phyloP scores from a whole-genome alignment of 2,329 filamentous ascomycete species.

The Tolypocladium ophioglossoides region DNA sequence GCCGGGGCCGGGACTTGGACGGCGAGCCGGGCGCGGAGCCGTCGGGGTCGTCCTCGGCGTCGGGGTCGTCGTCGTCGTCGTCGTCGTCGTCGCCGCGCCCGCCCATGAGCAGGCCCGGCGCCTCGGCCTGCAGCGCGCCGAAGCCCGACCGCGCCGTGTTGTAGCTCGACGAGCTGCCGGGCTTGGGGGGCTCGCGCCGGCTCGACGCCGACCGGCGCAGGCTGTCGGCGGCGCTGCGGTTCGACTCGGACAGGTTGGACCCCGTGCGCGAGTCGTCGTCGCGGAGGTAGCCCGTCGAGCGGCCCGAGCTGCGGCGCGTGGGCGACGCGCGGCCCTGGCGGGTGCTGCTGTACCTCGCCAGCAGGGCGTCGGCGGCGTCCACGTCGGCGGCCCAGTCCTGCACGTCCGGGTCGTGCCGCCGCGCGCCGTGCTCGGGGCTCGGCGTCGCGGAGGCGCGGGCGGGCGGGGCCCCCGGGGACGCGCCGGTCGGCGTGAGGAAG shows the following conservation, averaged over 20 bases:
- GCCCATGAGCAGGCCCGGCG: slow-evolving; percentile 29
- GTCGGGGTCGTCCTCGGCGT: slow-evolving; percentile 23
- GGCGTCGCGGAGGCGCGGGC: slow-evolving; percentile 25
- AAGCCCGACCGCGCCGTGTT: slow-evolving; percentile 46
- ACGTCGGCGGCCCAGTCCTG: slow-evolving; percentile 48
- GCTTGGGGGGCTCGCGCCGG: slow-evolving; percentile 20
- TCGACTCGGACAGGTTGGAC: slow-evolving; percentile 46
- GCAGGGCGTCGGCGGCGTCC: slow-evolving; percentile 41
- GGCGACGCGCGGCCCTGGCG: slow-evolving; percentile 26
- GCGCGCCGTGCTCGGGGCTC: slow-evolving; percentile 26
- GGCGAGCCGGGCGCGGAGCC: slow-evolving; percentile 38
- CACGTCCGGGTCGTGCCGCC: slow-evolving; percentile 38
- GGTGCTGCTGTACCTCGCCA: slow-evolving; percentile 30
- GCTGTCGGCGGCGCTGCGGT: slow-evolving; percentile 33
- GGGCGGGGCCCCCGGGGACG: slow-evolving; percentile 15
- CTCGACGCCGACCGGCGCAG: slow-evolving; percentile 23
- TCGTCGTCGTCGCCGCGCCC: slow-evolving; percentile 9
- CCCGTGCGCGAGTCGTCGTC: slow-evolving; percentile 43
- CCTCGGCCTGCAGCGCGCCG: slow-evolving; percentile 40
- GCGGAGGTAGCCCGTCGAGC: slow-evolving; percentile 19
- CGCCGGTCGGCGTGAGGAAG: slow-evolving; percentile 33
- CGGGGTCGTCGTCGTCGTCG: slow-evolving; percentile 2
- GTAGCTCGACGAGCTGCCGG: slow-evolving; percentile 34
- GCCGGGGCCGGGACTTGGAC: slow-evolving; percentile 39
- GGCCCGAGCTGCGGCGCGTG: slow-evolving; percentile 24